A percentile compares a stretch with the other conserved stretches of the same genome.
phyloP scores from a whole-genome alignment of 805 yeast genomes.

The Starmerella riodocensis region DNA sequence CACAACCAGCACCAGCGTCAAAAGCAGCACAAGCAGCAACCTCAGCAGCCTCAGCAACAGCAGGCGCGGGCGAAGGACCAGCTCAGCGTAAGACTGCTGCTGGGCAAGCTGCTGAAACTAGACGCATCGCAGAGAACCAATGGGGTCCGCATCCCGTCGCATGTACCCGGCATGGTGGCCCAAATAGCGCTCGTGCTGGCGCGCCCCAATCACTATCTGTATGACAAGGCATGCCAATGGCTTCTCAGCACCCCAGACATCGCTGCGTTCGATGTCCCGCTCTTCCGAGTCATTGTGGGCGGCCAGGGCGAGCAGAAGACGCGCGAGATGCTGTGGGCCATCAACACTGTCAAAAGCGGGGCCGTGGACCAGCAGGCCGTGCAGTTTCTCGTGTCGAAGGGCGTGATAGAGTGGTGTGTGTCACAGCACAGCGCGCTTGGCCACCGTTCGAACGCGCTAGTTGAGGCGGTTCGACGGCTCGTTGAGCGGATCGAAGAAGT shows the following conservation, averaged over 20 bases:
- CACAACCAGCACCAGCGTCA: too few species aligned
- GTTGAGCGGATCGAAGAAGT: conserved; percentile 15
- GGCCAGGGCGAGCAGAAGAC: conserved; percentile 30
- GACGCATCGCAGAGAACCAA: not conserved
- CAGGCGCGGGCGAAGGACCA: conserved; percentile 21
- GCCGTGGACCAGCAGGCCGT: conserved; percentile 40
- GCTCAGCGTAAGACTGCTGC: conserved; percentile 15
- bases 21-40: too few species aligned
- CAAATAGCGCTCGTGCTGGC: conserved; percentile 43
- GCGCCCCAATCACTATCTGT: conserved; percentile 61
- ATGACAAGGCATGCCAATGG: conserved; percentile 58
- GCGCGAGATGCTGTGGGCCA: conserved; percentile 54
- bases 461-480: conserved; percentile 9
- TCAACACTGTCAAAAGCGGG: conserved; percentile 39
- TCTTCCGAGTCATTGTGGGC: conserved; percentile 22
- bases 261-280: conserved; percentile 34
- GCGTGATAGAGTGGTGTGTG: conserved; percentile 55
- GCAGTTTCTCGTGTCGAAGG: conserved; percentile 37
- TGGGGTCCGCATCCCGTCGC: conserved; percentile 7
- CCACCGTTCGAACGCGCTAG: conserved; percentile 9
- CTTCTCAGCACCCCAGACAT: conserved; percentile 43
- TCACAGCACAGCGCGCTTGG: conserved; percentile 25
- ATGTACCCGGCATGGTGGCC: conserved; percentile 44
- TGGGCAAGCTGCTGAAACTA: conserved; percentile 16
- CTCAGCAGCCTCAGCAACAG: too few species aligned